phyloP scores from a whole-genome alignment of 257 asterid species.

The Penstemon davidsonii region DNA sequence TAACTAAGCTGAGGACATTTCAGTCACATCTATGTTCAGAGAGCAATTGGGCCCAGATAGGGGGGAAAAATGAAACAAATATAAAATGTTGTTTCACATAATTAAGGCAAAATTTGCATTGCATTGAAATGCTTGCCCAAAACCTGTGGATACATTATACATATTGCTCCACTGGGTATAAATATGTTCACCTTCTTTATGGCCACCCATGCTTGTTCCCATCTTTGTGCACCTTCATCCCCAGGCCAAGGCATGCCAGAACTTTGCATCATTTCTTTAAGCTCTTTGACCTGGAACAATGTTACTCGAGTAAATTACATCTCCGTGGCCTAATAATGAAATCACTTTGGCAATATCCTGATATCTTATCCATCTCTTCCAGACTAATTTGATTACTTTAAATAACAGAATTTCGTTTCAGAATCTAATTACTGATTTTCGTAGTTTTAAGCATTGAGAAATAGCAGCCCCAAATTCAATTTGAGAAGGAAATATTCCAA shows the following conservation, averaged over 20 bases:
- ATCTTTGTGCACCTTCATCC: constrained; percentile 87
- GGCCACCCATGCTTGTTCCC: constrained; percentile 99
- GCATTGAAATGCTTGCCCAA: background rate
- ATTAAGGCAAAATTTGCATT: background rate
- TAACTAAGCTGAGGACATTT: no score
- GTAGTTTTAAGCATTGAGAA: constrained; percentile 17
- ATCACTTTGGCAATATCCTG: constrained; percentile 9
- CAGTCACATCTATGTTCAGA: background rate
- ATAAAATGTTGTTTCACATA: no score
- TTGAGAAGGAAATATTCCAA: constrained; percentile 11
- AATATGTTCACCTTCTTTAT: constrained; percentile 71
- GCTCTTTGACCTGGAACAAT: constrained; percentile 73
- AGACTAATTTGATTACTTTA: no score
- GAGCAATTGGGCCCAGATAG: background rate
- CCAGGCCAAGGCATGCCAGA: constrained; percentile 99
- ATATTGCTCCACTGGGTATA: background rate
- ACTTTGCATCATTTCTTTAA: constrained; percentile 75
- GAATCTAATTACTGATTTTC: background rate
- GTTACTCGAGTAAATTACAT: constrained; percentile 27
- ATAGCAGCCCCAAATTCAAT: background rate
- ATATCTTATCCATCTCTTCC: constrained; percentile 1
- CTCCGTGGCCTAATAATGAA: constrained; percentile 5
- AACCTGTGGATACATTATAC: background rate
- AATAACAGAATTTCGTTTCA: no score
- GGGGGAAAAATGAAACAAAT: background rate